phyloP scores from a whole-genome alignment of 805 yeast genomes.

The Blastobotrys americana region DNA sequence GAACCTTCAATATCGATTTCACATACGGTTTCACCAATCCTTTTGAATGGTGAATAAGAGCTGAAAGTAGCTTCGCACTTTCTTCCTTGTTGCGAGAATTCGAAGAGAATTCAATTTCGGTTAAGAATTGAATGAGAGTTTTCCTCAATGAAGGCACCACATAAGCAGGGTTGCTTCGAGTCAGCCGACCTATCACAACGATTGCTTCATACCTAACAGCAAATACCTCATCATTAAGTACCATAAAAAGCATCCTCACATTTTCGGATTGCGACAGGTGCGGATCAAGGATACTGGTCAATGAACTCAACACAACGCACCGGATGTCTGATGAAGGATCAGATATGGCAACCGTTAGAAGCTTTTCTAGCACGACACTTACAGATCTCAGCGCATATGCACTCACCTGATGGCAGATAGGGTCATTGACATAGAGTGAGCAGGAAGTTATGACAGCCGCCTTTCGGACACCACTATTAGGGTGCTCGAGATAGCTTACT shows the following conservation, averaged over 20 bases:
- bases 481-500: conserved; percentile 76
- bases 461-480: conserved; percentile 68
- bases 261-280: conserved; percentile 93
- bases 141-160: conserved; percentile 89
- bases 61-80: conserved; percentile 65
- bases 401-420: conserved; percentile 78
- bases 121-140: conserved; percentile 73
- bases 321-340: conserved; percentile 86
- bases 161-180: conserved; percentile 87
- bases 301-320: conserved; percentile 62
- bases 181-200: conserved; percentile 72
- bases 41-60: conserved; percentile 68
- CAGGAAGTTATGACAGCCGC: conserved; percentile 82
- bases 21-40: conserved; percentile 86
- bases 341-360: conserved; percentile 75
- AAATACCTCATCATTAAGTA: conserved; percentile 85
- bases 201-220: conserved; percentile 74
- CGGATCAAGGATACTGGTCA: conserved; percentile 75
- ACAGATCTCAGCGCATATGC: conserved; percentile 75
- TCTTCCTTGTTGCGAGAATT: conserved; percentile 76
- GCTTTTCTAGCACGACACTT: conserved; percentile 72
- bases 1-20: conserved; percentile 79
- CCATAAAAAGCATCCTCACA: conserved; percentile 75
- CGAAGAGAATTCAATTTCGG: conserved; percentile 77
- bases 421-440: conserved; percentile 64